Base-by-base conservation (phyloP, 139 green algal genomes). In the Medakamo hakoo region DNA sequence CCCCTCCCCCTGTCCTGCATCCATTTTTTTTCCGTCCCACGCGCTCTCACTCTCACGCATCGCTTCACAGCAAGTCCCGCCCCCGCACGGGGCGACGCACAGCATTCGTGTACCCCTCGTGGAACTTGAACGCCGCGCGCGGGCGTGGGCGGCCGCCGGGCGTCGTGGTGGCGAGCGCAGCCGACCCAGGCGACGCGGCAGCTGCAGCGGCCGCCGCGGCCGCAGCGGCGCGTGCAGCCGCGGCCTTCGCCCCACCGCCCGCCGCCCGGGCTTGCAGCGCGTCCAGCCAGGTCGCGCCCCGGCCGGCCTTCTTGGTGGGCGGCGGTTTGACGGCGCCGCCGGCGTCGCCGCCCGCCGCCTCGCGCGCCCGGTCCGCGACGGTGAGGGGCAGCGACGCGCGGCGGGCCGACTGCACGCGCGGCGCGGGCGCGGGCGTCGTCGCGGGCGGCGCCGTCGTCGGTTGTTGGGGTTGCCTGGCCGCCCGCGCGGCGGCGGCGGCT, bases 101-200 rank as follows among this genome's bases (percentile, higher is more conserved):
- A 2, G 85, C 88, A 68, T 94, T 95, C 4, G 90, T 97, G 73
- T 89, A 90, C 4, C 88, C 90, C 73, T 97, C 88, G 64, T 97
- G 82, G 73, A 87, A 95, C 24, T 82, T 83, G 71, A 90, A 96
- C 30, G 88, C 52, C 62, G 91, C 80, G 40, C 40, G 40, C 40
- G 67, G 58, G 18, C 23, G 30, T 24, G 9, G 9, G 40, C 40
- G 40, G 9, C 9, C 40, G 40, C 9, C 40, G 40, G n/a, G n/a
- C n/a, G n/a, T n/a, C n/a, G n/a, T n/a, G n/a, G n/a, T n/a, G n/a
- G n/a, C n/a, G n/a, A n/a, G n/a, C n/a, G n/a, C n/a, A n/a, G n/a
- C n/a, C 19, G 55, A 28, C 55, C 28, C 63, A 21, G 62, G 30
- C 48, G 48, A 14, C 58, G 22, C 55, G 40, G 26, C 27, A 66